Evolutionary conservation across 140 eudicot species (phyloP).

Genomic region (Stevia rebaudiana): DNA sequence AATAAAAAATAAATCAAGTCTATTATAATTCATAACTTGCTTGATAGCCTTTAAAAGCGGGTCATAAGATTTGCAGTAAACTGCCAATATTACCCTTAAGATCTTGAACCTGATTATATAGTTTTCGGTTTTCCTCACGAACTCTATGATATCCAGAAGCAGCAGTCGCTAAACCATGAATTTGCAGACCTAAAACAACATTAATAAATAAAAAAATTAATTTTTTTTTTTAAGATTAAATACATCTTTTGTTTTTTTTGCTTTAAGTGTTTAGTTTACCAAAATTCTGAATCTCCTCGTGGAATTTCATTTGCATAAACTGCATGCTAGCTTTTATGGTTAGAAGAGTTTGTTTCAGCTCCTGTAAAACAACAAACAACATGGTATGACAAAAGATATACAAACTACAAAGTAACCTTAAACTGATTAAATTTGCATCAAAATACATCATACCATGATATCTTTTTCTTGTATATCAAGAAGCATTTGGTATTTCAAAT

Average conservation of each 20-base stretch:
- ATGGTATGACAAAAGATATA: not conserved
- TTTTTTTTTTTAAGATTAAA: not conserved
- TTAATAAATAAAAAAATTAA: too few species aligned
- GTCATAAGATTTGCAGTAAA: not conserved
- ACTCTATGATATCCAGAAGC: slow-evolving; percentile 96
- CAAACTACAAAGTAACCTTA: not conserved
- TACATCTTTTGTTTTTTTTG: not conserved
- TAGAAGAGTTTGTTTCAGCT: slow-evolving; percentile 66
- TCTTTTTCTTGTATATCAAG: slow-evolving; percentile 65
- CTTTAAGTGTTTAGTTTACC: slow-evolving; percentile 38
- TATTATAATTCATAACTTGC: not conserved
- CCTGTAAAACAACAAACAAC: slow-evolving; percentile 30
- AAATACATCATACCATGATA: slow-evolving; percentile 46
- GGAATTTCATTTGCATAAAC: slow-evolving; percentile 82
- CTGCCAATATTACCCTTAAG: slow-evolving; percentile 57
- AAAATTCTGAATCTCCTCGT: slow-evolving; percentile 73
- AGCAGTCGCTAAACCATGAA: slow-evolving; percentile 84
- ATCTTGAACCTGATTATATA: slow-evolving; percentile 96
- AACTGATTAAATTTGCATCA: not conserved
- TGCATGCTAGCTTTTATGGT: slow-evolving; percentile 77
- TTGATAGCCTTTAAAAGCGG: slow-evolving; percentile 3
- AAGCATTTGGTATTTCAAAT: slow-evolving; percentile 44
- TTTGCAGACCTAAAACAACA: slow-evolving; percentile 51
- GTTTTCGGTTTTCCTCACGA: slow-evolving; percentile 86
- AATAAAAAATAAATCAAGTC: not conserved